Conservation (phyloP, 805 yeast species). For the Nakazawaea wyomingensis region DNA sequence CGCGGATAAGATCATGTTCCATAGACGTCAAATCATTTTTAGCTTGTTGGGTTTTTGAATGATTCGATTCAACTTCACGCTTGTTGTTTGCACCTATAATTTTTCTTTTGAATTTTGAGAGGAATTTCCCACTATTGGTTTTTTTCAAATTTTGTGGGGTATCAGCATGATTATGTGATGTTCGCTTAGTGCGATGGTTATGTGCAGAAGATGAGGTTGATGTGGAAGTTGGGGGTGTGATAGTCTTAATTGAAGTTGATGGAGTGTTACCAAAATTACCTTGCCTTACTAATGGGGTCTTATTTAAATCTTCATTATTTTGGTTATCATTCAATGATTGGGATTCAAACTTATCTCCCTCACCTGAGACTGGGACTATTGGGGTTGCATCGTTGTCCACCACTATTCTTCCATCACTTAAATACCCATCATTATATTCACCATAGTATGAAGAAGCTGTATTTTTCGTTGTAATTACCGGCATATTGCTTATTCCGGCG, state of each 20-base stretch:
- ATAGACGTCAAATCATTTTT: constrained; percentile 9
- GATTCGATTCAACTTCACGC: background rate
- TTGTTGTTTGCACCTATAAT: background rate
- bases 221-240: background rate
- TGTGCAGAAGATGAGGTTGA: no score
- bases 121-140: constrained; percentile 2
- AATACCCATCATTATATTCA: constrained; percentile 10
- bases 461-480: constrained; percentile 1
- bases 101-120: constrained; percentile 6
- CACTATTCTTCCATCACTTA: background rate
- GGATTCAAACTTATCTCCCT: constrained; percentile 2
- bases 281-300: constrained; percentile 10
- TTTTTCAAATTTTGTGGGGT: background rate
- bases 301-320: constrained; percentile 4
- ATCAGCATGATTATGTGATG: background rate
- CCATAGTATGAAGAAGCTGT: constrained; percentile 10
- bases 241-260: background rate
- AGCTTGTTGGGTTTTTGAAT: background rate
- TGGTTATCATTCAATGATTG: background rate
- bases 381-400: constrained; percentile 11
- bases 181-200: background rate
- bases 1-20: constrained; percentile 5
- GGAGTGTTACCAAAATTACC: background rate
- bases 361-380: background rate
- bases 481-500: no score